Percentiles rank a stretch among this genome's conserved stretches.
phyloP scores from a whole-genome alignment of 2,329 filamentous ascomycete genomes.

The Arthrobotrys sinensis region DNA sequence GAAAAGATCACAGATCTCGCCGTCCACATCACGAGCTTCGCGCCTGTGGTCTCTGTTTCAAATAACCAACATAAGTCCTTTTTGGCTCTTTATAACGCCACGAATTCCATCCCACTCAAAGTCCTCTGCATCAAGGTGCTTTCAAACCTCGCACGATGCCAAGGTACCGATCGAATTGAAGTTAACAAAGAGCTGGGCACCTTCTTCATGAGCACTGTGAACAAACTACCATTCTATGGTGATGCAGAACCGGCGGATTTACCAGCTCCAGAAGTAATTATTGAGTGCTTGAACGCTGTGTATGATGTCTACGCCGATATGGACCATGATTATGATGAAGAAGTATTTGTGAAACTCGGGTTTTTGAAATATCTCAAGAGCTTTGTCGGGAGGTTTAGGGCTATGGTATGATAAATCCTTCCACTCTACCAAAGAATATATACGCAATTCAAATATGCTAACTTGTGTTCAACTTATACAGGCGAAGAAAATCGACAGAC shows the following conservation, averaged over 20 bases:
- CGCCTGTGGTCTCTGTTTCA: slow-evolving; percentile 64
- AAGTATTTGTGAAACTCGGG: slow-evolving; percentile 77
- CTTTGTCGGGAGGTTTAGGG: slow-evolving; percentile 72
- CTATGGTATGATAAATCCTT: slow-evolving; percentile 68
- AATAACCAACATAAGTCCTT: slow-evolving; percentile 75
- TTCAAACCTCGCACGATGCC: slow-evolving; percentile 44
- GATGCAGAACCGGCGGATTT: slow-evolving; percentile 62
- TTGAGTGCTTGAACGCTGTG: slow-evolving; percentile 78
- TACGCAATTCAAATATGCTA: neutral
- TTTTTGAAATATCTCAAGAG: slow-evolving; percentile 75
- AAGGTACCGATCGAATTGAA: slow-evolving; percentile 71
- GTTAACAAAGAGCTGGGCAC: slow-evolving; percentile 76
- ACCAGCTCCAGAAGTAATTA: slow-evolving; percentile 73
- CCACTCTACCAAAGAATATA: neutral
- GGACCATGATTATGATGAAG: slow-evolving; percentile 73
- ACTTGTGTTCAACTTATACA: slow-evolving; percentile 18
- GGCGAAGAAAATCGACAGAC: slow-evolving; percentile 75
- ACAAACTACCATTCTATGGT: slow-evolving; percentile 68
- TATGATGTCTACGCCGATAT: slow-evolving; percentile 79
- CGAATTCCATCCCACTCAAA: slow-evolving; percentile 40
- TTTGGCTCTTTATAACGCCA: slow-evolving; percentile 76
- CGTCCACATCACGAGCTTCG: slow-evolving; percentile 75
- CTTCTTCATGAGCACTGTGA: slow-evolving; percentile 75
- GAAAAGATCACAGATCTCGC: slow-evolving; percentile 76
- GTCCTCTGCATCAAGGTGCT: slow-evolving; percentile 45